Base-by-base conservation (phyloP, 2,329 filamentous ascomycete species). In the Tolypocladium capitatum region DNA sequence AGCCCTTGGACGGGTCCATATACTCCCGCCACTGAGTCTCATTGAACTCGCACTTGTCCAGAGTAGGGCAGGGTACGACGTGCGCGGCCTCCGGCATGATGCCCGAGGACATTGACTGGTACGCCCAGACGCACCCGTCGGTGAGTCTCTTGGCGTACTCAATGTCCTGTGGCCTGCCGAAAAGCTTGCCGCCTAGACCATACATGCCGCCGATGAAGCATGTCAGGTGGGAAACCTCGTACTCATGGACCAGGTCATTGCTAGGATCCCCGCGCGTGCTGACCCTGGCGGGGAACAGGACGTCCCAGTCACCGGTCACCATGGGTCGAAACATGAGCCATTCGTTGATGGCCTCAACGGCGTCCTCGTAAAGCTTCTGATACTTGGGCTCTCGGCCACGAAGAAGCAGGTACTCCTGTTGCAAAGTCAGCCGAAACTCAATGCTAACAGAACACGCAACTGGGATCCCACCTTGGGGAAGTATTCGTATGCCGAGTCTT, bases 301-400 rank as follows among this genome's bases (percentile, higher is more conserved):
- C 76, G 50, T 91, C 78, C 46, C 76, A 76, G 46, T 77, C 69
- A 30, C 77, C 75, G 7, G 80, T 75, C 20, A 80, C 75, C 78
- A 92, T 84, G 1, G 89, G 88, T 5, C 83, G 76, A 65, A 80
- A 94, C 49, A 94, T 77, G 10, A 94, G 72, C 62, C 85, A 75
- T 53, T 87, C 74, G 54, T 84, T 84, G 33, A 83, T 78, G 0
- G 80, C 80, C 5, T 83, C 76, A 30, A 83, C 76, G 4, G 80
- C 76, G 48, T 76, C 77, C 49, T 83, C 72, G 60, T 94, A 88
- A 65, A 94, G 76, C 20, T 74, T 75, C 51, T 74, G 71, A 63
- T 94, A 94, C 60, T 88, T 85, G 30, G 74, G 67, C 52, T 83
- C 78, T 1, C 81, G 71, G 1, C 88, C 89, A 49, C 86, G 86